Conservation (phyloP, 2,329 filamentous ascomycete species). For the Ilyonectria sp. region DNA sequence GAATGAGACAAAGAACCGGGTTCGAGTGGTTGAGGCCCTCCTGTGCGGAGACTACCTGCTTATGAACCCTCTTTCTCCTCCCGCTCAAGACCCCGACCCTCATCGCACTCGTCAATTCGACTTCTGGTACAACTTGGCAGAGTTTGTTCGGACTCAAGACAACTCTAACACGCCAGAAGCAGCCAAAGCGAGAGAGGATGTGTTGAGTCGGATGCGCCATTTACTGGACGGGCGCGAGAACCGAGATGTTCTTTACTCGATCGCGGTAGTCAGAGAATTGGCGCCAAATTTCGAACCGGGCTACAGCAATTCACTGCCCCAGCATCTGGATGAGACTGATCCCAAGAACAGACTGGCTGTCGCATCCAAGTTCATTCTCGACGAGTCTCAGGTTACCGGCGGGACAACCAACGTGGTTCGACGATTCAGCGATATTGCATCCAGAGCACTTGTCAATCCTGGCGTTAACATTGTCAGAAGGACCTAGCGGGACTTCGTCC, state of each 20-base stretch:
- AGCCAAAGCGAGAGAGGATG: constrained; percentile 73
- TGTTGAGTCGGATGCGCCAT: constrained; percentile 75
- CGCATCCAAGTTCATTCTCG: constrained; percentile 78
- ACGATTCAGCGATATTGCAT: constrained; percentile 77
- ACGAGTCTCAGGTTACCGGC: constrained; percentile 74
- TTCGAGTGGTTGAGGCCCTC: constrained; percentile 83
- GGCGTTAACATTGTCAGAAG: constrained; percentile 62
- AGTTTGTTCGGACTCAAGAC: constrained; percentile 73
- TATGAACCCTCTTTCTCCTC: constrained; percentile 69
- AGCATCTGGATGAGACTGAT: constrained; percentile 77
- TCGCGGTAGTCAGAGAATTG: constrained; percentile 84
- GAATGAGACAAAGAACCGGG: constrained; percentile 76
- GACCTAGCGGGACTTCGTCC: constrained; percentile 28
- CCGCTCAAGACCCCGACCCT: constrained; percentile 65
- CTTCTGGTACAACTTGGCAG: constrained; percentile 87
- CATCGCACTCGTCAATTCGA: constrained; percentile 76
- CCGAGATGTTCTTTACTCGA: constrained; percentile 90
- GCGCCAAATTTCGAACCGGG: constrained; percentile 75
- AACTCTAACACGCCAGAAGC: constrained; percentile 62
- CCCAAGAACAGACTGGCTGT: constrained; percentile 77
- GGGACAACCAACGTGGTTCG: constrained; percentile 83
- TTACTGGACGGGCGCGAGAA: constrained; percentile 87
- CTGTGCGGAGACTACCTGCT: constrained; percentile 79
- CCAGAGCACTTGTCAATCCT: constrained; percentile 70
- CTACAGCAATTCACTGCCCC: constrained; percentile 69